A percentile compares a stretch with the other conserved stretches of the same genome.
phyloP scores from a whole-genome alignment of 495 filamentous ascomycete species.

The Wilcoxina mikolae region DNA sequence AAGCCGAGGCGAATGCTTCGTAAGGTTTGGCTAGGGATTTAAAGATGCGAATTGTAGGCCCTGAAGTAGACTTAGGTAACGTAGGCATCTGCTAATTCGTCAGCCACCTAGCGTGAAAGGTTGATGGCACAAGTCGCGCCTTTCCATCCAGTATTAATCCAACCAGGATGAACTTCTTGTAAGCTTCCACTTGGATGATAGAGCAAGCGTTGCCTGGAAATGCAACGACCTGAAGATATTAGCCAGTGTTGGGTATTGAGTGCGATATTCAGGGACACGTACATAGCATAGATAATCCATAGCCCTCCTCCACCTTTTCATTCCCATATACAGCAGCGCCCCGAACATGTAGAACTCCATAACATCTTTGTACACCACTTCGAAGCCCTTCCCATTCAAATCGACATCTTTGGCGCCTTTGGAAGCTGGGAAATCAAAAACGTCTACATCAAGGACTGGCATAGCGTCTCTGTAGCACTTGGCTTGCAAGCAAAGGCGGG shows the following conservation, averaged over 20 bases:
- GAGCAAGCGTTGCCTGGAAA: slow-evolving; percentile 25
- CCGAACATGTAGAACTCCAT: slow-evolving; percentile 66
- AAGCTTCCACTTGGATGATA: slow-evolving; percentile 48
- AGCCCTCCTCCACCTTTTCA: slow-evolving; percentile 58
- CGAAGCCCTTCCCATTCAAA: slow-evolving; percentile 10
- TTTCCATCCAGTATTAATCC: slow-evolving; percentile 57
- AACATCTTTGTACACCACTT: slow-evolving; percentile 43
- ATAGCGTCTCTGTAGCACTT: slow-evolving; percentile 28
- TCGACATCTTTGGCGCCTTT: slow-evolving; percentile 12
- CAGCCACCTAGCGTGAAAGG: background rate
- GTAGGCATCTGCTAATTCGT: slow-evolving; percentile 7
- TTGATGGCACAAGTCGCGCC: slow-evolving; percentile 25
- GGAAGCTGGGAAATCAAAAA: slow-evolving; percentile 23
- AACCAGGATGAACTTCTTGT: slow-evolving; percentile 86
- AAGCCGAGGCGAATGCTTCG: slow-evolving; percentile 49
- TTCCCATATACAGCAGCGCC: slow-evolving; percentile 61
- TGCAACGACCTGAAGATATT: slow-evolving; percentile 9
- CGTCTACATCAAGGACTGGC: slow-evolving; percentile 24
- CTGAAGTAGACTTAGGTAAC: slow-evolving; percentile 20
- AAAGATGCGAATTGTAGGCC: slow-evolving; percentile 41
- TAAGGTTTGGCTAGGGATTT: slow-evolving; percentile 54
- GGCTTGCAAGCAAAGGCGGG: slow-evolving; percentile 24
- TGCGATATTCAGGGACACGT: background rate
- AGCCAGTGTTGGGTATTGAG: background rate
- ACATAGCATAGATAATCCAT: slow-evolving; percentile 43